These are phyloP conservation scores for Boletus putidus DNA, from an alignment of 1,284 basidiomycete species.

Conservation along the genomic window DNA sequence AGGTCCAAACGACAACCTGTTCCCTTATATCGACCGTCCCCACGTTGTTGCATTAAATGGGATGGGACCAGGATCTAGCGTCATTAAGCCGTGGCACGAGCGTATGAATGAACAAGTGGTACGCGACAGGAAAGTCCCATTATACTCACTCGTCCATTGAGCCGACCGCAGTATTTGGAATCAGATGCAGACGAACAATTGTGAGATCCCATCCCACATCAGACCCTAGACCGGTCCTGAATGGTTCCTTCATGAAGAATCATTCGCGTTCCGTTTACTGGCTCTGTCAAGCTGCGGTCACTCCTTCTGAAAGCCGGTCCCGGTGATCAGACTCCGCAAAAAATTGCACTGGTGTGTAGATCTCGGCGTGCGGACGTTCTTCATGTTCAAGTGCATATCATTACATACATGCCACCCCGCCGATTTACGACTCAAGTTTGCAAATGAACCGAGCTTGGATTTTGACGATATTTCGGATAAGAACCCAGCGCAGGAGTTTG, in stretches of 20 bases:
- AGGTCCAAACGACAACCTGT: conserved; percentile 71
- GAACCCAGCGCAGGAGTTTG: conserved; percentile 66
- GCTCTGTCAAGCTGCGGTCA: conserved; percentile 72
- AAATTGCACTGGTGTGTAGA: conserved; percentile 60
- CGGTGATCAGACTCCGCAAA: conserved; percentile 65
- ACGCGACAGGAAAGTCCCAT: conserved; percentile 18
- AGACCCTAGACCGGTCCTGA: conserved; percentile 8
- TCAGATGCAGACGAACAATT: conserved; percentile 84
- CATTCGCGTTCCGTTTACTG: conserved; percentile 77
- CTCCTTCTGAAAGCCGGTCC: conserved; percentile 76
- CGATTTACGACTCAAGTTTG: conserved; percentile 49
- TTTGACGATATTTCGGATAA: conserved; percentile 68
- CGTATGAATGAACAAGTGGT: conserved; percentile 65
- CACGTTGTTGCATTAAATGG: conserved; percentile 75
- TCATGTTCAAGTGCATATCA: neutral
- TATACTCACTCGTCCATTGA: conserved; percentile 8
- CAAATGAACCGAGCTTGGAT: conserved; percentile 70
- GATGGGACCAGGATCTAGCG: conserved; percentile 46
- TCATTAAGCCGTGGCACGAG: conserved; percentile 79
- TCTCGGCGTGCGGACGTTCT: neutral
- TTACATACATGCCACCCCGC: neutral
- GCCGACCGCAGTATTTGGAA: conserved; percentile 58
- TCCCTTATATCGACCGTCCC: conserved; percentile 62
- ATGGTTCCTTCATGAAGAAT: conserved; percentile 49
- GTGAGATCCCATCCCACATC: conserved; percentile 42